A percentile compares a stretch with the other conserved stretches of the same genome.
phyloP scores from a whole-genome alignment of 2,329 filamentous ascomycete species.

The Chrysosphaeria jannelii region DNA sequence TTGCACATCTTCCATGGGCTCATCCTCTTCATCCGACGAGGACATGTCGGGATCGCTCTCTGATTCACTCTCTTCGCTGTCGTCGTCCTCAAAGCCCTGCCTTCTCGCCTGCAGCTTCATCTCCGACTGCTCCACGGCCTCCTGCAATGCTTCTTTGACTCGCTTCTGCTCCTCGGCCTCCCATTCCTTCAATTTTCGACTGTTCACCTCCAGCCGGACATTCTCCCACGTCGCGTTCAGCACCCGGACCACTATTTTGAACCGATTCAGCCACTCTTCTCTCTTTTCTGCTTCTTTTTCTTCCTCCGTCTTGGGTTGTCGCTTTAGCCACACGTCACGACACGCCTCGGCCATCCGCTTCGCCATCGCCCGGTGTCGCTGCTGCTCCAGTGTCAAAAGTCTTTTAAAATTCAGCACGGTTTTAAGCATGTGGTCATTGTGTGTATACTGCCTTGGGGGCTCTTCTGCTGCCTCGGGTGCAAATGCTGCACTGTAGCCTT shows the following conservation, averaged over 20 bases:
- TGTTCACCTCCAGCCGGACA: constrained; percentile 28
- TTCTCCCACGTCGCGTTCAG: constrained; percentile 31
- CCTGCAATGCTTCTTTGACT: constrained; percentile 37
- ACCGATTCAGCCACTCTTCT: constrained; percentile 33
- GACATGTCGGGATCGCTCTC: too few species aligned
- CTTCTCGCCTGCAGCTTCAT: constrained; percentile 32
- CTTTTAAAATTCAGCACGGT: constrained; percentile 57
- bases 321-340: constrained; percentile 40
- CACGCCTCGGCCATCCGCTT: constrained; percentile 57
- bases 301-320: constrained; percentile 46
- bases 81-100: constrained; percentile 11
- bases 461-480: constrained; percentile 43
- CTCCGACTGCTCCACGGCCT: constrained; percentile 42
- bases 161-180: constrained; percentile 32
- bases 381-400: constrained; percentile 51
- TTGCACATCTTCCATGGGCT: constrained; percentile 6
- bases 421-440: constrained; percentile 55
- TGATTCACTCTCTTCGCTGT: constrained; percentile 12
- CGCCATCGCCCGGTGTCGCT: constrained; percentile 43
- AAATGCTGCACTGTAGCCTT: constrained; percentile 38
- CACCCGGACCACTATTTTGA: constrained; percentile 36
- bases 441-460: constrained; percentile 53
- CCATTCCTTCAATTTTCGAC: constrained; percentile 27
- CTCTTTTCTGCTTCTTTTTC: constrained; percentile 55
- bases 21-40: constrained; percentile 4